Conservation (phyloP, 2,329 filamentous ascomycete species). For the Purpureocillium lavendulum region DNA sequence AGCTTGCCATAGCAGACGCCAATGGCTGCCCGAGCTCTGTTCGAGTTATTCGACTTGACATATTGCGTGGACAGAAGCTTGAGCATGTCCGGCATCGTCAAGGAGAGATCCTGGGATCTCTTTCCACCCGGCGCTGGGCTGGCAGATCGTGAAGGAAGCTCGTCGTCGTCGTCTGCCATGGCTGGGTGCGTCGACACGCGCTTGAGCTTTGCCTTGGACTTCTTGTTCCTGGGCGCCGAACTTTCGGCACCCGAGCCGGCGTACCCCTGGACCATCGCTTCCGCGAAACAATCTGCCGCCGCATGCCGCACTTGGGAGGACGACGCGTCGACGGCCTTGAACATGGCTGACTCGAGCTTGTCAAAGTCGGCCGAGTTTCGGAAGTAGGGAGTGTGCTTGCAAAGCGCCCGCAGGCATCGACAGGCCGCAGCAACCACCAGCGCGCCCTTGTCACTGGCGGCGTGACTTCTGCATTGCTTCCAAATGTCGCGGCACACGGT, state of each 20-base stretch:
- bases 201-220: slow-evolving; percentile 55
- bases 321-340: slow-evolving; percentile 78
- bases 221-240: slow-evolving; percentile 54
- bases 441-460: slow-evolving; percentile 70
- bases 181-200: slow-evolving; percentile 51
- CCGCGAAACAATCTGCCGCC: slow-evolving; percentile 76
- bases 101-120: slow-evolving; percentile 62
- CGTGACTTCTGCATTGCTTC: slow-evolving; percentile 78
- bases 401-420: slow-evolving; percentile 66
- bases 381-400: slow-evolving; percentile 70
- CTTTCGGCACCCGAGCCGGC: slow-evolving; percentile 37
- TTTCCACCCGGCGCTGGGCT: slow-evolving; percentile 63
- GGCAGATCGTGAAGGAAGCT: slow-evolving; percentile 55
- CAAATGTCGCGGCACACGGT: slow-evolving; percentile 78
- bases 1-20: slow-evolving; percentile 82
- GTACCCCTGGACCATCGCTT: slow-evolving; percentile 75
- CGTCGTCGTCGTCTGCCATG: slow-evolving; percentile 65
- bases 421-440: slow-evolving; percentile 74
- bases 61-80: slow-evolving; percentile 76
- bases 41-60: slow-evolving; percentile 67
- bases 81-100: slow-evolving; percentile 71
- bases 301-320: slow-evolving; percentile 72
- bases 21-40: slow-evolving; percentile 72
- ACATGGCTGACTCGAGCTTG: slow-evolving; percentile 70
- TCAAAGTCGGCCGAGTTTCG: slow-evolving; percentile 87